These are phyloP conservation scores for Sherardia arvensis DNA, from an alignment of 257 asterid species.

Conservation along the genomic window DNA sequence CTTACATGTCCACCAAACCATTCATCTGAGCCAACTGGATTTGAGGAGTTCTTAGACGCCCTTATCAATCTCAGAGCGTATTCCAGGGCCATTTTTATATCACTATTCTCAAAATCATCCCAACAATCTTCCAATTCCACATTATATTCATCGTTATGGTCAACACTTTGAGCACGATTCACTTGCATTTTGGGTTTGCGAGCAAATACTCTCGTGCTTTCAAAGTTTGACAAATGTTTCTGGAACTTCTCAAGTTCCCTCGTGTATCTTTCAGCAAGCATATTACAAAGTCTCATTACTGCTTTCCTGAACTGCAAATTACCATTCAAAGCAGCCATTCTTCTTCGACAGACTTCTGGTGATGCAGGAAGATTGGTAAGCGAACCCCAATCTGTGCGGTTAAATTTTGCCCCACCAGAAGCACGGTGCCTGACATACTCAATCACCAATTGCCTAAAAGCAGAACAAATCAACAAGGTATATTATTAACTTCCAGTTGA, in stretches of 20 bases:
- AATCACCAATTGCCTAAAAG: constrained; percentile 62
- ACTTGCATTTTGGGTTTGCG: constrained; percentile 24
- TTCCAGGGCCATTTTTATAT: constrained; percentile 51
- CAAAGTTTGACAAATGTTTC: constrained; percentile 30
- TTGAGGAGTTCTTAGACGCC: constrained; percentile 38
- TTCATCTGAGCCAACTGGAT: constrained; percentile 18
- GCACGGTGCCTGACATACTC: constrained; percentile 76
- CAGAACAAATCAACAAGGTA: neutral
- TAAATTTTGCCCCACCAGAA: constrained; percentile 67
- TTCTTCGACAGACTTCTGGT: constrained; percentile 68
- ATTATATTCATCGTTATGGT: constrained; percentile 9
- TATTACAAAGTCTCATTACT: constrained; percentile 56
- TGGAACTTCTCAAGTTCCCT: constrained; percentile 48
- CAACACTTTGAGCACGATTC: constrained; percentile 9
- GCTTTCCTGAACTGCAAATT: constrained; percentile 49
- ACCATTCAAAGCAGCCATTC: constrained; percentile 62
- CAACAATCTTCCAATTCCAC: constrained; percentile 27
- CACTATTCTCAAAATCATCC: constrained; percentile 67
- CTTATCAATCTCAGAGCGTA: constrained; percentile 55
- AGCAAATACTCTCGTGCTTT: constrained; percentile 25
- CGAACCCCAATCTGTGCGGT: constrained; percentile 67
- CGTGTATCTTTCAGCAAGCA: constrained; percentile 58
- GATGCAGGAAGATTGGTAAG: constrained; percentile 79
- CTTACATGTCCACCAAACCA: constrained; percentile 37
- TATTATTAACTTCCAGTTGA: neutral